Conservation (phyloP, 1,284 basidiomycete genomes). For the Neolentinus lepideus region DNA sequence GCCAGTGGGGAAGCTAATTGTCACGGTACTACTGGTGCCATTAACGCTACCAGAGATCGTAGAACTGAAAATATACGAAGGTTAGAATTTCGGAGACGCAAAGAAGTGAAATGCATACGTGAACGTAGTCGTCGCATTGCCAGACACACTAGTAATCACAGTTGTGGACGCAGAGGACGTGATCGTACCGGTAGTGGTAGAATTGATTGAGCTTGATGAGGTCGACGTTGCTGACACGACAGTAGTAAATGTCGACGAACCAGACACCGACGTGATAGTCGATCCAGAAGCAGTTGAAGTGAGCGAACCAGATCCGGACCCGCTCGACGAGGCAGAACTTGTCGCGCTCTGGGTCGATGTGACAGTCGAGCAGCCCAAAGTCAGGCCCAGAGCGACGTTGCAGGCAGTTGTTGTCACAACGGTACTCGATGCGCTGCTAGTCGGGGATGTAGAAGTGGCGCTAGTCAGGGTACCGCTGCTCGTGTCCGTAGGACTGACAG, state of each 20-base stretch:
- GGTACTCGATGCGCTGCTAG: neutral
- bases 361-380: neutral
- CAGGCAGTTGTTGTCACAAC: neutral
- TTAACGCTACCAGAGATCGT: neutral
- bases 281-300: neutral
- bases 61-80: too few relatives aligned
- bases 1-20: conserved; percentile 19
- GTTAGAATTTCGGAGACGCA: neutral
- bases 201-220: neutral
- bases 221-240: neutral
- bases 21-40: neutral
- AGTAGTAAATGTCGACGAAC: neutral
- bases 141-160: neutral
- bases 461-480: neutral
- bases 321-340: neutral
- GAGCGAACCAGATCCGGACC: neutral
- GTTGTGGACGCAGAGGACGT: neutral
- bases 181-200: neutral
- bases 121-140: neutral
- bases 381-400: neutral
- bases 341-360: conserved; percentile 5
- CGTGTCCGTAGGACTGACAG: neutral
- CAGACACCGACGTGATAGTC: neutral
- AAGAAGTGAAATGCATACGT: neutral
- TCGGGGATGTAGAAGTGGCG: neutral